A percentile compares a stretch with the other conserved stretches of the same genome.
phyloP scores from a whole-genome alignment of 768 basidiomycete genomes.

The Lactarius pseudohatsudake region DNA sequence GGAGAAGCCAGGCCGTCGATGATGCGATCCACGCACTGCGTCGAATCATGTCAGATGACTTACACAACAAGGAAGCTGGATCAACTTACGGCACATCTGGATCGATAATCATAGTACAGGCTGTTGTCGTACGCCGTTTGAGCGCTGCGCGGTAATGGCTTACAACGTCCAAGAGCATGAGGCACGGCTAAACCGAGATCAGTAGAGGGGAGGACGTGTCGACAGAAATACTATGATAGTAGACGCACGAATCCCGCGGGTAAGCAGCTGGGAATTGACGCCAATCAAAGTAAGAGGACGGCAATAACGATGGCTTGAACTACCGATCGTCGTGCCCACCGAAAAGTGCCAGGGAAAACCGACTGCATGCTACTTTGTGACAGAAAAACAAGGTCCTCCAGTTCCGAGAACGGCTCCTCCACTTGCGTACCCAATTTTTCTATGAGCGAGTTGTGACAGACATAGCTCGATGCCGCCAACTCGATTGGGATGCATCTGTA shows the following conservation, averaged over 20 bases:
- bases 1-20: slow-evolving; percentile 43
- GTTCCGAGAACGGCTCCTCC: too few species aligned
- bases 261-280: slow-evolving; percentile 55
- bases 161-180: slow-evolving; percentile 16
- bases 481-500: too few species aligned
- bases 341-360: too few species aligned
- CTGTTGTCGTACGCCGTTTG: slow-evolving; percentile 29
- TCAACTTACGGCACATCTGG: slow-evolving; percentile 29
- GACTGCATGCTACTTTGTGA: too few species aligned
- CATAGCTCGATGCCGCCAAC: too few species aligned
- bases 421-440: too few species aligned
- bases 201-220: background rate
- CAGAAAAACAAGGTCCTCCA: too few species aligned
- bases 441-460: too few species aligned
- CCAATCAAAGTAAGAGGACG: slow-evolving; percentile 45
- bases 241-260: slow-evolving; percentile 48
- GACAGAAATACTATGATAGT: too few species aligned
- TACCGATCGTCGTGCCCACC: slow-evolving; percentile 22
- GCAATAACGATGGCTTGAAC: slow-evolving; percentile 32
- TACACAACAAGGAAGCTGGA: background rate
- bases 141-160: background rate
- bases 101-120: slow-evolving; percentile 44
- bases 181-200: slow-evolving; percentile 3
- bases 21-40: slow-evolving; percentile 35
- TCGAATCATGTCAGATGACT: background rate